A percentile compares a stretch with the other conserved stretches of the same genome.
phyloP scores from a whole-genome alignment of 441 rosid species.

The Biscutella auriculata region DNA sequence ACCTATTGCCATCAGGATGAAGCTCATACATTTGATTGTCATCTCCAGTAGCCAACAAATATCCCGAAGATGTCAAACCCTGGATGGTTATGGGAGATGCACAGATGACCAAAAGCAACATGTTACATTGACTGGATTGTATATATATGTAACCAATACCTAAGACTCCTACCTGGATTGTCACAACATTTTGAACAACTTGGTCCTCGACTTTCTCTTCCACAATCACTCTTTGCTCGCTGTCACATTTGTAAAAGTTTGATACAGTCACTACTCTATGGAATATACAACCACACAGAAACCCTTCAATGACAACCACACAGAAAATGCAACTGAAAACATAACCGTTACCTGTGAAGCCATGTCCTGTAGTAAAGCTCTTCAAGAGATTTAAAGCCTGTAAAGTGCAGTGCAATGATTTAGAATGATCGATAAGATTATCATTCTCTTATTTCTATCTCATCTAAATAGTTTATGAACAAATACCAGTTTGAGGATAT shows the following conservation, averaged over 20 bases:
- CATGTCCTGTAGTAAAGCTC: constrained; percentile 76
- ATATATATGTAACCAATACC: not conserved
- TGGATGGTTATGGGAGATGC: constrained; percentile 19
- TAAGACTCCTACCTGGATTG: constrained; percentile 46
- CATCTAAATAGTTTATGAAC: not conserved
- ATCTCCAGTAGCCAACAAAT: constrained; percentile 71
- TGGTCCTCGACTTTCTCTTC: constrained; percentile 42
- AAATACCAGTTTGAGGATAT: not conserved
- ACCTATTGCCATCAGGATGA: constrained; percentile 97
- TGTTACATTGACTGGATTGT: not conserved
- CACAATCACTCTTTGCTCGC: constrained; percentile 69
- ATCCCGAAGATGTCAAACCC: constrained; percentile 85
- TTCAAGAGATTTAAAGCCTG: constrained; percentile 79
- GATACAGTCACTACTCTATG: no score
- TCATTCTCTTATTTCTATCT: not conserved
- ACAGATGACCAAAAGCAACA: not conserved
- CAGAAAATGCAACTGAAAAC: not conserved
- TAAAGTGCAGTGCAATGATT: no score
- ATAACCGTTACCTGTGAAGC: constrained; percentile 62
- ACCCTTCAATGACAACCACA: not conserved
- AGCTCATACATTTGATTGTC: constrained; percentile 77
- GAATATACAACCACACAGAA: no score
- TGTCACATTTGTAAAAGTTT: constrained; percentile 28
- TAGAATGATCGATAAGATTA: no score
- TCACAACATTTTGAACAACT: constrained; percentile 45